Percentiles rank a stretch among this genome's conserved stretches.
phyloP scores from a whole-genome alignment of 2,329 filamentous ascomycete species.

The Cladosporium sp. region DNA sequence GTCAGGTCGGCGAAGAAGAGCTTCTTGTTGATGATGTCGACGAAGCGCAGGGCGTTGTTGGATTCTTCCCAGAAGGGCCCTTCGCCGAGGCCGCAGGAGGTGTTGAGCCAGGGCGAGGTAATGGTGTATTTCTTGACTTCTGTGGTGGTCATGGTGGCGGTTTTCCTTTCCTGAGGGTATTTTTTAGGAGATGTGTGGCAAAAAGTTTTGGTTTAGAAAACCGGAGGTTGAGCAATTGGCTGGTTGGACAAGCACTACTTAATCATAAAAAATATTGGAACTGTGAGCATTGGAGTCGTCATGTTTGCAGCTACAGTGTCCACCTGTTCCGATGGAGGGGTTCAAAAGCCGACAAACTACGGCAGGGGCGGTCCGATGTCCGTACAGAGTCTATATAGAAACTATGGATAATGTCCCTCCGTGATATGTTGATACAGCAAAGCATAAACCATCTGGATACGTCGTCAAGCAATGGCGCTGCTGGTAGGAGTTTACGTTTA shows the following conservation, averaged over 20 bases:
- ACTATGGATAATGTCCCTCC: neutral
- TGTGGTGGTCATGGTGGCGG: constrained; percentile 28
- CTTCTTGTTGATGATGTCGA: constrained; percentile 78
- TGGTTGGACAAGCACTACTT: neutral
- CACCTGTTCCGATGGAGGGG: neutral
- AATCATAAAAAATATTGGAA: neutral
- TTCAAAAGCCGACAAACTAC: neutral
- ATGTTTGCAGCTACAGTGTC: constrained; percentile 13
- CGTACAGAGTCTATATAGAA: neutral
- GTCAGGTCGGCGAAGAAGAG: constrained; percentile 70
- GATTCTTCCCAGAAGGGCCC: constrained; percentile 71
- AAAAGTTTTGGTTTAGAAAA: neutral
- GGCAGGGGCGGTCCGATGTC: neutral
- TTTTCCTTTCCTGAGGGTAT: no score
- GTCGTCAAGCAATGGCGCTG: neutral
- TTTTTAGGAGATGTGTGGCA: neutral
- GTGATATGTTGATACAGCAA: neutral
- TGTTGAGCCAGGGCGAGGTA: constrained; percentile 55
- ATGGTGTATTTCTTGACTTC: constrained; percentile 37
- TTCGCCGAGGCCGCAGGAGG: constrained; percentile 69
- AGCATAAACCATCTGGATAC: neutral
- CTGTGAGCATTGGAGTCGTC: constrained; percentile 10
- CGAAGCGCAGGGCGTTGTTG: constrained; percentile 69
- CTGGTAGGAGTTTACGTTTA: neutral
- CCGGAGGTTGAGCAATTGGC: neutral